Percentiles rank a stretch among this genome's conserved stretches.
Conservation (phyloP, 2,329 filamentous ascomycete species). For the Aspergillus unguis region DNA sequence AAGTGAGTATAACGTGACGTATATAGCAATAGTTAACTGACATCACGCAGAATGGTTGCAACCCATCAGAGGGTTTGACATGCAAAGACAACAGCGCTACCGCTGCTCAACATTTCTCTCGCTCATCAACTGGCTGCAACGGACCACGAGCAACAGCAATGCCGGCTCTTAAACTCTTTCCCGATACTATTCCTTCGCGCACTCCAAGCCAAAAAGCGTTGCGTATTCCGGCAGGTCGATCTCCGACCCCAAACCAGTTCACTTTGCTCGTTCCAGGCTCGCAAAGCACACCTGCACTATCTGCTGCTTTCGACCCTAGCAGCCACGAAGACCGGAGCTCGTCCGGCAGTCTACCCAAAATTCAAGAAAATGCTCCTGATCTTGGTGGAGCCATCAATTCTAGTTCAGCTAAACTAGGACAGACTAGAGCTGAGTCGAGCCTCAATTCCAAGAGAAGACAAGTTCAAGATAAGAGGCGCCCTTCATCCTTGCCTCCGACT, state of each 20-base stretch:
- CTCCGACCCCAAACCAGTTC: constrained; percentile 11
- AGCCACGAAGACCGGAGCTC: constrained; percentile 1
- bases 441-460: constrained; percentile 4
- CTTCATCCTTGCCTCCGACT: constrained; percentile 24
- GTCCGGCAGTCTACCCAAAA: not conserved
- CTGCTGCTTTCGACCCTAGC: not conserved
- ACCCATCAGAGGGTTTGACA: not conserved
- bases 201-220: constrained; percentile 28
- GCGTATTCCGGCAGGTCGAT: constrained; percentile 21
- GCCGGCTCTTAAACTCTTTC: constrained; percentile 32
- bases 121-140: constrained; percentile 13
- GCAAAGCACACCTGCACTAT: constrained; percentile 1
- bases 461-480: constrained; percentile 15
- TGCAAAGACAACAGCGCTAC: constrained; percentile 1
- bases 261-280: constrained; percentile 4
- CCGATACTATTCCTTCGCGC: constrained; percentile 31
- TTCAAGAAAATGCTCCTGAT: not conserved
- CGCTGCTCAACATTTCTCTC: constrained; percentile 5
- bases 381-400: not conserved
- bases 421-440: not conserved
- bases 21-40: not conserved
- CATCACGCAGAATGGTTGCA: constrained; percentile 1
- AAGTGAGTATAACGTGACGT: not conserved
- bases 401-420: not conserved
- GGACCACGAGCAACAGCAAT: constrained; percentile 13